These are phyloP conservation scores for Yamadazyma oceani DNA, from an alignment of 1,139 yeast genomes.

Conservation along the genomic window DNA sequence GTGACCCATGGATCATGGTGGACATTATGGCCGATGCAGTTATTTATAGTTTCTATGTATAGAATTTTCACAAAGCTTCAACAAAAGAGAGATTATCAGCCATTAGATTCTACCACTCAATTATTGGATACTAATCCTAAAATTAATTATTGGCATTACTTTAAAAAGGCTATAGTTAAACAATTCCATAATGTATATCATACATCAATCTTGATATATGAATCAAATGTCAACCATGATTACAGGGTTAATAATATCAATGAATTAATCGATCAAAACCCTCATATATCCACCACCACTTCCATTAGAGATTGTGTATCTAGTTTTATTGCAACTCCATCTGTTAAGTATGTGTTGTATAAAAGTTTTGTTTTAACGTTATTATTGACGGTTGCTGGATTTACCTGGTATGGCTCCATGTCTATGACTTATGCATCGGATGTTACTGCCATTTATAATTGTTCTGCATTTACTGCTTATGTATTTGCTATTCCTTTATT, in stretches of 20 bases:
- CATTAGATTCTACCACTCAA: slow-evolving; percentile 29
- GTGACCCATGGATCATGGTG: slow-evolving; percentile 84
- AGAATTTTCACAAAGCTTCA: slow-evolving; percentile 21
- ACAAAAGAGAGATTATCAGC: slow-evolving; percentile 24
- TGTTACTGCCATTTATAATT: slow-evolving; percentile 86
- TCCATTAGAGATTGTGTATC: slow-evolving; percentile 37
- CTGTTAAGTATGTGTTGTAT: slow-evolving; percentile 48
- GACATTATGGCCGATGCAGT: slow-evolving; percentile 71
- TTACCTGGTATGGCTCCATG: slow-evolving; percentile 87
- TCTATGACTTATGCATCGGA: slow-evolving; percentile 80
- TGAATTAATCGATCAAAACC: slow-evolving; percentile 38
- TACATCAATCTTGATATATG: slow-evolving; percentile 50
- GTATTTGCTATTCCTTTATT: slow-evolving; percentile 79
- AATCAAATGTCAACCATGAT: slow-evolving; percentile 38
- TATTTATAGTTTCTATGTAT: slow-evolving; percentile 44
- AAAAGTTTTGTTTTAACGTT: slow-evolving; percentile 49
- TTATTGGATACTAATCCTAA: slow-evolving; percentile 24
- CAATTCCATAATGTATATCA: slow-evolving; percentile 53
- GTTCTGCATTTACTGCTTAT: slow-evolving; percentile 86
- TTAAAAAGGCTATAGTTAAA: slow-evolving; percentile 42
- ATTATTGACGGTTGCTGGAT: slow-evolving; percentile 73
- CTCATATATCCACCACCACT: slow-evolving; percentile 40
- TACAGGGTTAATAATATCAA: slow-evolving; percentile 36
- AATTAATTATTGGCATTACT: slow-evolving; percentile 29
- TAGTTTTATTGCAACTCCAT: slow-evolving; percentile 41